A percentile compares a stretch with the other conserved stretches of the same genome.
Evolutionary conservation across 2,329 filamentous ascomycete species (phyloP).

Genomic region (Didymella keratinophila): DNA sequence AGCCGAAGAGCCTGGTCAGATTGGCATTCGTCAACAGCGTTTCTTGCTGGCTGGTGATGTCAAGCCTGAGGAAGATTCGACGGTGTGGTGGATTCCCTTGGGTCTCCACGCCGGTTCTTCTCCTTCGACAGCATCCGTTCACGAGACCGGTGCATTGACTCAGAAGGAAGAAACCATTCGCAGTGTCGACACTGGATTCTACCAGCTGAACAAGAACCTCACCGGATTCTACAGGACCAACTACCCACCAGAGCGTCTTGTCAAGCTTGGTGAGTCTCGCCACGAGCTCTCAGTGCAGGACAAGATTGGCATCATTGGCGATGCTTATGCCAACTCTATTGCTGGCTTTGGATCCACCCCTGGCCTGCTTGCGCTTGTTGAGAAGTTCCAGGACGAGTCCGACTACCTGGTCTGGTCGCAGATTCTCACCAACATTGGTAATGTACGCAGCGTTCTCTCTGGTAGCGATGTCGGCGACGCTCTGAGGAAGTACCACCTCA

Average conservation of each 20-base stretch:
- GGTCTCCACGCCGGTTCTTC: slow-evolving; percentile 76
- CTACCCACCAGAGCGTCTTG: slow-evolving; percentile 84
- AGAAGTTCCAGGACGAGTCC: slow-evolving; percentile 81
- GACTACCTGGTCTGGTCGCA: slow-evolving; percentile 92
- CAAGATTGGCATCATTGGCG: slow-evolving; percentile 90
- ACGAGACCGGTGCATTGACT: slow-evolving; percentile 73
- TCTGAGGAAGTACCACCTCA: slow-evolving; percentile 79
- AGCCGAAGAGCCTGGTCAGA: slow-evolving; percentile 81
- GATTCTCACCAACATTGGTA: slow-evolving; percentile 76
- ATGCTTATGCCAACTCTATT: slow-evolving; percentile 86
- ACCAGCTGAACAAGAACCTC: slow-evolving; percentile 91
- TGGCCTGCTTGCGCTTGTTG: slow-evolving; percentile 80
- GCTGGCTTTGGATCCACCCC: slow-evolving; percentile 85
- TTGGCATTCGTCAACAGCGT: slow-evolving; percentile 82
- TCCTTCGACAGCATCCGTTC: slow-evolving; percentile 64
- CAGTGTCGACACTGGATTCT: slow-evolving; percentile 80
- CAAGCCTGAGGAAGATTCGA: slow-evolving; percentile 88
- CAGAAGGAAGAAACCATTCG: slow-evolving; percentile 78
- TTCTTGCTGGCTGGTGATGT: slow-evolving; percentile 94
- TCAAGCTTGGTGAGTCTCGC: slow-evolving; percentile 79
- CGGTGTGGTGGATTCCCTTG: slow-evolving; percentile 94
- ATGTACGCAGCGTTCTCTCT: slow-evolving; percentile 84
- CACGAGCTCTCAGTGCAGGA: slow-evolving; percentile 82
- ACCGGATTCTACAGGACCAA: slow-evolving; percentile 93
- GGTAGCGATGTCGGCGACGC: slow-evolving; percentile 76